Conservation (phyloP, 2,329 filamentous ascomycete species). For the Parascedosporium putredinis region DNA sequence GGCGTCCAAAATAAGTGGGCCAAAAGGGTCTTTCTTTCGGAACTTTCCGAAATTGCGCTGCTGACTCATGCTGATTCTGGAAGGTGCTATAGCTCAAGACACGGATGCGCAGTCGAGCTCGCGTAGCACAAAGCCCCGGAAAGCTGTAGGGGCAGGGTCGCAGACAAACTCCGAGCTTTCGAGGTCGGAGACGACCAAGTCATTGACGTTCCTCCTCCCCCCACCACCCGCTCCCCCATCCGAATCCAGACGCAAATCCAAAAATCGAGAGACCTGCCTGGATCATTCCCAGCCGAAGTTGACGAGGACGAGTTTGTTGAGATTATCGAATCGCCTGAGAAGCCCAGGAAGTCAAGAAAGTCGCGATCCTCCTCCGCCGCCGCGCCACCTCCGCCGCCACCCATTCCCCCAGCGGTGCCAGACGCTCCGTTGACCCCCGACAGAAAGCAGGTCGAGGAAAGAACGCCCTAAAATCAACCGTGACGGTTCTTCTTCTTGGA, state of each 20-base stretch:
- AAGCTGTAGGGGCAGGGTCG: conserved; percentile 41
- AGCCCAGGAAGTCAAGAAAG: conserved; percentile 21
- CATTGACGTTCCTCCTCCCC: conserved; percentile 24
- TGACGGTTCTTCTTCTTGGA: conserved; percentile 60
- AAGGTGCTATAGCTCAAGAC: conserved; percentile 28
- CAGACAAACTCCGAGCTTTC: conserved; percentile 47
- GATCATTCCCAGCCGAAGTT: conserved; percentile 46
- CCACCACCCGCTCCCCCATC: conserved; percentile 22
- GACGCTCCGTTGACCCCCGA: conserved; percentile 38
- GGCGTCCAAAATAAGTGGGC: neutral
- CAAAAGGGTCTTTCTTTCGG: conserved; percentile 8
- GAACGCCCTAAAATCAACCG: conserved; percentile 70
- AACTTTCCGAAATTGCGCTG: conserved; percentile 32
- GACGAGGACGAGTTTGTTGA: conserved; percentile 40
- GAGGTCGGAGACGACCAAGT: conserved; percentile 32
- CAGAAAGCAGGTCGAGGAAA: conserved; percentile 55
- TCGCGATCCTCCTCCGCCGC: conserved; percentile 11
- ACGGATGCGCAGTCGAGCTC: conserved; percentile 31
- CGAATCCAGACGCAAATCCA: conserved; percentile 11
- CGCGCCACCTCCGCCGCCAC: conserved; percentile 20
- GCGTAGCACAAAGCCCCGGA: conserved; percentile 26
- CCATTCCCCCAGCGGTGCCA: conserved; percentile 35
- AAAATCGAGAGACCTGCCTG: conserved; percentile 31
- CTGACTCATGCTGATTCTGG: conserved; percentile 39
- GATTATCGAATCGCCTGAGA: conserved; percentile 37